Base-by-base conservation (phyloP, 2,329 filamentous ascomycete species). In the Beauveria caledonica region DNA sequence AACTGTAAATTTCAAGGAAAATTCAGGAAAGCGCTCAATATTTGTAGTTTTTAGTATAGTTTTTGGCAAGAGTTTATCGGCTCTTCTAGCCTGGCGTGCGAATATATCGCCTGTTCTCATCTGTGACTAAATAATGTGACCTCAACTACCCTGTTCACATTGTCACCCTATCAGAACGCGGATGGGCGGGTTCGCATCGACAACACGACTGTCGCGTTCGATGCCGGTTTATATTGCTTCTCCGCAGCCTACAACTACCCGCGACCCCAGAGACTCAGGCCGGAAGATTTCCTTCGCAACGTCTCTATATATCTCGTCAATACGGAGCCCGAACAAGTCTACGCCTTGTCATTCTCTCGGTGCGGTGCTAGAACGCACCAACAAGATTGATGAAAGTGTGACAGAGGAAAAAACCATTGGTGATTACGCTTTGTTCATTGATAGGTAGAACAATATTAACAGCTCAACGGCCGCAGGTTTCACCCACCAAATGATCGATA, bases 331-430 rank as follows among this genome's bases (percentile, higher is more conserved):
- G 77, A 76, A 44, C 75, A 82, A 58, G 76, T 78, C 1, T 75
- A 74, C 0, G 82, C 83, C 0, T 70, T 87, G 0, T 82, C 83
- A 0, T 87, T 88, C 69, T 72, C 81, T 87, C 21, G 76, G 76
- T 0, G 80, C 82, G 1, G 83, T 86, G 0, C 68, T 87, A 6
- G 85, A 88, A 65, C 77, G 85, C 11, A 75, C 87, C 52, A 82
- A 87, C 63, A 73, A 75, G 3, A 81, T 76, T 0, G 83, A 86
- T 65, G 85, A 85, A 0, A 83, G 76, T 17, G 82, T 82, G 1
- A 85, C 81, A 53, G 86, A 88, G 63, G 84, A 88, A 67, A 85
- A 87, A 67, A 84, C 82, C 0, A 82, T 87, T 63, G 84, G 78
- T 5, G 86, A 87, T 66, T 87, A 87, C 66, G 82, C 84, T 0